Evolutionary conservation across 75 land plant species (phyloP), one percentile per base, ranked within the genome.

Genomic region (Picea sitchensis): DNA sequence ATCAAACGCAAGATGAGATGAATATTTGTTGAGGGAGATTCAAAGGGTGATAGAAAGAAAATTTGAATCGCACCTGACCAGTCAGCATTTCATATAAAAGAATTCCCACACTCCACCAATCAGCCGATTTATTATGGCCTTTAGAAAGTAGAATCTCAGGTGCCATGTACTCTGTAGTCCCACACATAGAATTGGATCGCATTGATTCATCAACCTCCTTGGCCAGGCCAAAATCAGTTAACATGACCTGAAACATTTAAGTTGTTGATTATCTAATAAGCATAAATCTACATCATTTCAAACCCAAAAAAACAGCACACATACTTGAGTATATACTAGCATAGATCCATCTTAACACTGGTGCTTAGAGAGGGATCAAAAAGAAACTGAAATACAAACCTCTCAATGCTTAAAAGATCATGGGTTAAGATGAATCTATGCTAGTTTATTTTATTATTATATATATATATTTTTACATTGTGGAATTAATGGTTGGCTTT

Each of bases 21-120:
- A n/a, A 41, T 71, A 41, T n/a, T 12, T 21, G 9, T 47, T 41
- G 14, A 4, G 36, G 2, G 18, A 7, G 18, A 41, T 4, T 69
- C 8, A 6, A 38, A 69, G 17, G 6, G 51, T 17, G 18, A 51
- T 69, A 15, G 4, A 21, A 18, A 18, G 0, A 61, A 17, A 77
- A 32, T 9, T 20, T 59, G 15, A 56, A 71, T 54, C 65, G 18
- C 76, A 98, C 99, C 96, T 93, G 92, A 32, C 99, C 99, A 60
- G 94, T 91, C 21, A 98, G 86, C 99, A 98, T 98, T 81, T 98
- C 99, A 82, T 83, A 98, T 12, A 95, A 73, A n/a, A 98, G 87
- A 56, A 95, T 81, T 15, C 99, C 99, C 58, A 98, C 93, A 83
- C 98, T 95, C 99, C 99, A 98, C 99, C 99, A 98, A 72, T 98